A percentile compares a stretch with the other conserved stretches of the same genome.
Evolutionary conservation across 202 grass and related monocot genomes (phyloP).

Genomic region (Thinopyrum obtusiflorum): DNA sequence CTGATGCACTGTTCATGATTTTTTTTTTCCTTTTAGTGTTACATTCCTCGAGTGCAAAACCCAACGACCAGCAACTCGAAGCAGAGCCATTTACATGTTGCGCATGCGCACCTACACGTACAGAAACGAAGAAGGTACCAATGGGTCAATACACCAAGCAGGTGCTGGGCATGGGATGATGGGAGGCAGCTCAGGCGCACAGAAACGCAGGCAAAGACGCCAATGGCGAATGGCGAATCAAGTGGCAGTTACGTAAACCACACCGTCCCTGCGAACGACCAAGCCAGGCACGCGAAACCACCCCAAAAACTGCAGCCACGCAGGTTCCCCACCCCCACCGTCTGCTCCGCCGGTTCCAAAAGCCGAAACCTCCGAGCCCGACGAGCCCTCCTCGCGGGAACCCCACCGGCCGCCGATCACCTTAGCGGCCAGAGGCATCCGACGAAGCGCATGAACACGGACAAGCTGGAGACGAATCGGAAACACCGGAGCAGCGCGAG

Average conservation of each 20-base stretch:
- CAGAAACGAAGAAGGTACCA: neutral
- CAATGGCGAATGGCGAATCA: neutral
- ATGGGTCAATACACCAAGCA: slow-evolving; percentile 4
- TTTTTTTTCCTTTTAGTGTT: neutral
- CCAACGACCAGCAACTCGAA: neutral
- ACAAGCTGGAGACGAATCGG: slow-evolving; percentile 12
- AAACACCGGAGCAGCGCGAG: neutral
- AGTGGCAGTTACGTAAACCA: neutral
- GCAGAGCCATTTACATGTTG: neutral
- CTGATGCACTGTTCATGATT: neutral
- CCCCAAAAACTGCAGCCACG: neutral
- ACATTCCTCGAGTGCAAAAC: neutral
- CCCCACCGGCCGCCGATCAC: neutral
- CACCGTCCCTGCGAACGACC: neutral
- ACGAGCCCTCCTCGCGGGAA: neutral
- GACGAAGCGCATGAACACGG: neutral
- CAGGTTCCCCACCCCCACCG: neutral
- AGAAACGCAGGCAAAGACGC: neutral
- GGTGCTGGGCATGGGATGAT: neutral
- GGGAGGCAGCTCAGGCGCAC: neutral
- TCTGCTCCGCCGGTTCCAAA: neutral
- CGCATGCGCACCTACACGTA: neutral
- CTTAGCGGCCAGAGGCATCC: neutral
- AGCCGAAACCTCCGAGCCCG: neutral
- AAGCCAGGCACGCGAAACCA: neutral